These are phyloP conservation scores for Pistacia atlantica DNA, from an alignment of 345 rosid species.

Conservation along the genomic window DNA sequence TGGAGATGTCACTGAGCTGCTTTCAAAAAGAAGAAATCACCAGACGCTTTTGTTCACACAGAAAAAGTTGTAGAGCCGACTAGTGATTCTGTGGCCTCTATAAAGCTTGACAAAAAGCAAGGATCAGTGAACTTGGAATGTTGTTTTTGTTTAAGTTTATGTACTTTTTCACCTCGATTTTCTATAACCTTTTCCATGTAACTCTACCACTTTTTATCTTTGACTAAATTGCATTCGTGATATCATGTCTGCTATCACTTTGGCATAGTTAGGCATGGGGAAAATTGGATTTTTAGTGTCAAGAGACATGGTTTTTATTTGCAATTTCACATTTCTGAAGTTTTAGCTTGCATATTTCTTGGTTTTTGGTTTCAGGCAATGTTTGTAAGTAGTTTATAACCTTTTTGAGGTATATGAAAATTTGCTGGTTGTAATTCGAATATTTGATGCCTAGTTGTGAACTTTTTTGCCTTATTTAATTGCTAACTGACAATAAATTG, in stretches of 20 bases:
- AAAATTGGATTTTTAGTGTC: background rate
- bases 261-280: too few relatives aligned
- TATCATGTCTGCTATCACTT: too few relatives aligned
- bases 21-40: conserved; percentile 59
- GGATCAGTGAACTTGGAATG: background rate
- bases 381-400: background rate
- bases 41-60: conserved; percentile 35
- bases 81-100: conserved; percentile 37
- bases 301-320: background rate
- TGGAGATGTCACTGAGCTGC: conserved; percentile 71
- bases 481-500: too few relatives aligned
- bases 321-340: background rate
- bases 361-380: background rate
- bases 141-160: too few relatives aligned
- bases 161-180: too few relatives aligned
- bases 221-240: too few relatives aligned
- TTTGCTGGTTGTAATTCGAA: too few relatives aligned
- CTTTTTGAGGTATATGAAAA: background rate
- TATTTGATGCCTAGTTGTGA: too few relatives aligned
- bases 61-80: conserved; percentile 37
- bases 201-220: too few relatives aligned
- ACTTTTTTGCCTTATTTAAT: too few relatives aligned
- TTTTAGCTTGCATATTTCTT: background rate
- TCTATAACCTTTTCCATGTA: too few relatives aligned
- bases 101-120: conserved; percentile 50